These are phyloP conservation scores for Ramichloridium luteum DNA, from an alignment of 2,329 filamentous ascomycete genomes.

Conservation along the genomic window DNA sequence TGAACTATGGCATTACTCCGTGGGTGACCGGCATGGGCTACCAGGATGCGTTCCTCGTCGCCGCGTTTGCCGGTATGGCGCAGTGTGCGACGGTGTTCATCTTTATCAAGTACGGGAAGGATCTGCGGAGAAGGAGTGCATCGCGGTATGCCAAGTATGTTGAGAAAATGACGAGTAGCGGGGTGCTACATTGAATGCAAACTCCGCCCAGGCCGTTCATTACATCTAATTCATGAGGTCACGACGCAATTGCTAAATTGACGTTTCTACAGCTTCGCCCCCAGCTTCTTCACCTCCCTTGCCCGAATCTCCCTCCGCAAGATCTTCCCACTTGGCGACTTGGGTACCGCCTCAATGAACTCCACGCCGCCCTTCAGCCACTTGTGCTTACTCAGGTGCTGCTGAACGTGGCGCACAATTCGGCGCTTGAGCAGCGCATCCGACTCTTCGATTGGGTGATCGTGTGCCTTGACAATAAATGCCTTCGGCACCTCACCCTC, in stretches of 20 bases:
- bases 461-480: conserved; percentile 45
- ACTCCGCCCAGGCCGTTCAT: no score
- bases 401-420: conserved; percentile 47
- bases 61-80: conserved; percentile 32
- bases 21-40: conserved; percentile 33
- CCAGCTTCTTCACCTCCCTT: conserved; percentile 57
- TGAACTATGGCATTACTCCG: conserved; percentile 38
- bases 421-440: conserved; percentile 38
- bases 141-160: conserved; percentile 30
- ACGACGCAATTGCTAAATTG: no score
- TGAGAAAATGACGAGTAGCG: conserved; percentile 18
- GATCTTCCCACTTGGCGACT: conserved; percentile 53
- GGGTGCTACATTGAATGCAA: conserved; percentile 14
- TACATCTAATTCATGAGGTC: no score
- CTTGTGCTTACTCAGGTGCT: conserved; percentile 50
- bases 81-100: conserved; percentile 29
- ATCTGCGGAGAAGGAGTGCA: conserved; percentile 29
- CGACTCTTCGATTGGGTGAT: conserved; percentile 34
- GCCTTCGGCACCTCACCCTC: conserved; percentile 53
- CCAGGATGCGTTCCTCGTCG: conserved; percentile 33
- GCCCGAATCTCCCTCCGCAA: conserved; percentile 55
- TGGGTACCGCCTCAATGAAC: conserved; percentile 46
- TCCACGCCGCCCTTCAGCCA: conserved; percentile 50
- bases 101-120: conserved; percentile 40
- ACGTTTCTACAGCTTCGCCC: conserved; percentile 54